Evolutionary conservation across 2,329 filamentous ascomycete genomes (phyloP).

Genomic region (Cercospora nicotianae): DNA sequence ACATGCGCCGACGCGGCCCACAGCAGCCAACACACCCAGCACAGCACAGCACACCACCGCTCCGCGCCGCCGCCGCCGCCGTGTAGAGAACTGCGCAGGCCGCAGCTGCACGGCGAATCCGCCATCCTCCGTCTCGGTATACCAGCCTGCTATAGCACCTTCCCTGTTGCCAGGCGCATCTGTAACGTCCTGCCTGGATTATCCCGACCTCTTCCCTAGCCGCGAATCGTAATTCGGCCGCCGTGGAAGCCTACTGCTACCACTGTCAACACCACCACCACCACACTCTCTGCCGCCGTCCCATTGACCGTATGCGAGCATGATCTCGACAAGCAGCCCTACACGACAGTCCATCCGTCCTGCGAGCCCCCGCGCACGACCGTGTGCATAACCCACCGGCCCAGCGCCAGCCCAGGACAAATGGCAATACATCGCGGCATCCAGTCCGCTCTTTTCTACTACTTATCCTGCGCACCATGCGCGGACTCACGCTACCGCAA

Average conservation of each 20-base stretch:
- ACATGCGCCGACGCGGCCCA: constrained; percentile 1
- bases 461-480: constrained; percentile 77
- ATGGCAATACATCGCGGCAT: constrained; percentile 51
- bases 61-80: not conserved
- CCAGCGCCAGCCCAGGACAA: not conserved
- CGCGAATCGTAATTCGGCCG: not conserved
- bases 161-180: not conserved
- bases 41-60: not conserved
- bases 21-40: not conserved
- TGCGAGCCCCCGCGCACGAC: not conserved
- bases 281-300: not conserved
- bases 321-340: constrained; percentile 9
- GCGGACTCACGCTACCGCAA: constrained; percentile 67
- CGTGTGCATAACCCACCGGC: not conserved
- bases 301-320: constrained; percentile 10
- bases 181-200: constrained; percentile 3
- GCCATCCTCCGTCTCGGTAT: not conserved
- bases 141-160: not conserved
- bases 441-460: constrained; percentile 76
- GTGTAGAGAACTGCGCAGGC: constrained; percentile 1
- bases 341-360: constrained; percentile 2
- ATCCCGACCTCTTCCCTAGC: not conserved
- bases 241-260: not conserved
- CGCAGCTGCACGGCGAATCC: constrained; percentile 10
- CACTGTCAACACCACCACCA: not conserved